Evolutionary conservation across 163 green algal genomes (phyloP).

Genomic region (Coccomyxa subellipsoidea): DNA sequence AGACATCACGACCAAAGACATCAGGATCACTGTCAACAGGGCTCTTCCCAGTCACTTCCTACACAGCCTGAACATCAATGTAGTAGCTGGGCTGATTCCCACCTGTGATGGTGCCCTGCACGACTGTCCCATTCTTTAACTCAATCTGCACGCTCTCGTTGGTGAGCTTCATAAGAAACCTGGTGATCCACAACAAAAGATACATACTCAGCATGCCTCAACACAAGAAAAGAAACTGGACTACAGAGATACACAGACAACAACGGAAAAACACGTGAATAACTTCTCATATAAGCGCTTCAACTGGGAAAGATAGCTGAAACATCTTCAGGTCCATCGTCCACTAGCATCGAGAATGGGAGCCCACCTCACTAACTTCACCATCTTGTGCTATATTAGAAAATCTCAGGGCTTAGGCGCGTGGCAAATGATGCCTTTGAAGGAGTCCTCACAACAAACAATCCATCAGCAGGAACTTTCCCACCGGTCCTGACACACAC

Average conservation of each 20-base stretch:
- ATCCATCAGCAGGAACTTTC: background rate
- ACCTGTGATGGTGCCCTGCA: conserved; percentile 95
- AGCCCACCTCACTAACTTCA: background rate
- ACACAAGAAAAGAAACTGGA: no score
- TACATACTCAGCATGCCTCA: no score
- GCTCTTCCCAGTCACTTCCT: background rate
- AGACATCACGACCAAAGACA: background rate
- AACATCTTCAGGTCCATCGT: no score
- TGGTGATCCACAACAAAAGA: conserved; percentile 33
- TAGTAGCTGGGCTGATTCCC: background rate
- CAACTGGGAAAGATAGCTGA: no score
- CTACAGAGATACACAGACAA: no score
- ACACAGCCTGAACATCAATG: background rate
- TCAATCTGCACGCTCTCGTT: conserved; percentile 98
- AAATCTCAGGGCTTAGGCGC: background rate
- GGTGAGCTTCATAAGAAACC: conserved; percentile 98
- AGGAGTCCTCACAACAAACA: background rate
- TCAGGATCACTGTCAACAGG: background rate
- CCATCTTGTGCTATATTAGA: background rate
- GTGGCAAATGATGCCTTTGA: background rate
- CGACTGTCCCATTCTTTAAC: conserved; percentile 97
- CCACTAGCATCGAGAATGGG: no score
- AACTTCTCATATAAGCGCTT: no score
- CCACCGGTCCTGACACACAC: no score
- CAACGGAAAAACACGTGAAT: no score